Base-by-base conservation (phyloP, 2,329 filamentous ascomycete species). In the Ophiostoma quercus region DNA sequence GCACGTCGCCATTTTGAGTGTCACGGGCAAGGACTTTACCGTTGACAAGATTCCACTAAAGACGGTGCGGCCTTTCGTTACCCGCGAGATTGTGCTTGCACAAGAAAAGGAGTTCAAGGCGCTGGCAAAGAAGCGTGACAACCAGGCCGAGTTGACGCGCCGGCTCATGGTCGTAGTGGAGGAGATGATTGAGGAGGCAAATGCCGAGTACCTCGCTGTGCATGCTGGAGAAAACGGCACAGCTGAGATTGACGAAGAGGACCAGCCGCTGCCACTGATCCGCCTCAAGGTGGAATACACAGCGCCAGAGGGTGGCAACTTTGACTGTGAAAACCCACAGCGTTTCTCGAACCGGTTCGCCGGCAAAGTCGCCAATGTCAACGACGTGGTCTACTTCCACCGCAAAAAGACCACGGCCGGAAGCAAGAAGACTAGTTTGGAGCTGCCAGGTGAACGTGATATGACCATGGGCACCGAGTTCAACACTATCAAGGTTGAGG, bases 291-390 rank as follows among this genome's bases (percentile, higher is more conserved):
- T 99, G 0, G 95, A 99, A 76, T 95, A 92, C 74, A 91, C 92
- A 0, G 88, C 93, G 0, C 90, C 90, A 0, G 92, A 96, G 63
- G 93, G 92, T 3, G 91, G 92, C 16, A 87, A 88, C 47, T 99
- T 92, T 75, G 92, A 98, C 74, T 90, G 91, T 73, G 95, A 98
- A 78, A 99, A 99, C 72, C 94, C 95, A 0, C 95, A 98, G 77
- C 88, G 95, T 9, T 97, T 98, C 76, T 98, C 94, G 0, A 96
- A 96, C 77, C 87, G 93, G 2, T 99, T 98, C 74, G 85, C 90
- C 1, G 90, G 89, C n/a, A 91, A 88, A 76, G 94, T 99, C 0
- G 95, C 95, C 71, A 99, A 99, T 76, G 89, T 90, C 11, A 96
- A 94, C 74, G 95, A 99, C 75, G 92, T 99, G 0, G 89, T 99